phyloP scores from a whole-genome alignment of 768 basidiomycete species.

The Fomitopsis serialis region DNA sequence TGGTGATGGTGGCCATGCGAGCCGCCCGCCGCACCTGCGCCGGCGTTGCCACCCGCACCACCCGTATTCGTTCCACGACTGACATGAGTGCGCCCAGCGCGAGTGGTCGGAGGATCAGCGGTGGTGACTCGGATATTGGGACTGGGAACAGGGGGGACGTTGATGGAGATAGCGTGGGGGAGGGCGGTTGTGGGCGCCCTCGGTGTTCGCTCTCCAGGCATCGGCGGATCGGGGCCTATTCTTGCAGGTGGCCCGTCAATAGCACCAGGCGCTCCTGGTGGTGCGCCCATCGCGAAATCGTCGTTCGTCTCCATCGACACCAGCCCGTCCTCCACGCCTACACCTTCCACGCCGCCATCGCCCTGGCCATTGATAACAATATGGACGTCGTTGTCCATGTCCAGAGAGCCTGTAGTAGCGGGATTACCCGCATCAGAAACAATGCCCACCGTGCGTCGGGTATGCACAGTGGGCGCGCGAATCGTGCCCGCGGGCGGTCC shows the following conservation, averaged over 20 bases:
- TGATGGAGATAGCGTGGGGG: slow-evolving; percentile 27
- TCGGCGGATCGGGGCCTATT: slow-evolving; percentile 17
- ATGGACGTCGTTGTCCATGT: slow-evolving; percentile 42
- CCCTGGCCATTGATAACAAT: slow-evolving; percentile 46
- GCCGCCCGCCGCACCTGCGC: slow-evolving; percentile 17
- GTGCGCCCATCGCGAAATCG: slow-evolving; percentile 86
- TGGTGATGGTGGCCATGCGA: slow-evolving; percentile 30
- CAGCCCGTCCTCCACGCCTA: slow-evolving; percentile 69
- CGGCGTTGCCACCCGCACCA: slow-evolving; percentile 6
- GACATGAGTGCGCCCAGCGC: slow-evolving; percentile 8
- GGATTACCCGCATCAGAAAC: slow-evolving; percentile 31
- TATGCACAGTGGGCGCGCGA: slow-evolving; percentile 25
- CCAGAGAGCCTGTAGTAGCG: slow-evolving; percentile 29
- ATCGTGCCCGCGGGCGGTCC: slow-evolving; percentile 17
- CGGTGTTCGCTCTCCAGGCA: slow-evolving; percentile 37
- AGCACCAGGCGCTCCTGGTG: slow-evolving; percentile 87
- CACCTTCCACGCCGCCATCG: slow-evolving; percentile 39
- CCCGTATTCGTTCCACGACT: slow-evolving; percentile 12
- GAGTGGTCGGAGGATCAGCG: background rate
- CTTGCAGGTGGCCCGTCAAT: slow-evolving; percentile 34
- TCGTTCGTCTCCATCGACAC: slow-evolving; percentile 79
- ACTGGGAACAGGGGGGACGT: slow-evolving; percentile 10
- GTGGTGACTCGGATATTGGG: slow-evolving; percentile 2
- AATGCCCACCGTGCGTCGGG: slow-evolving; percentile 43
- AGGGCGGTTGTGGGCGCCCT: slow-evolving; percentile 55